Evolutionary conservation across 83 land plant species (phyloP), one percentile per base, ranked within the genome.

Genomic region (Thuja plicata): DNA sequence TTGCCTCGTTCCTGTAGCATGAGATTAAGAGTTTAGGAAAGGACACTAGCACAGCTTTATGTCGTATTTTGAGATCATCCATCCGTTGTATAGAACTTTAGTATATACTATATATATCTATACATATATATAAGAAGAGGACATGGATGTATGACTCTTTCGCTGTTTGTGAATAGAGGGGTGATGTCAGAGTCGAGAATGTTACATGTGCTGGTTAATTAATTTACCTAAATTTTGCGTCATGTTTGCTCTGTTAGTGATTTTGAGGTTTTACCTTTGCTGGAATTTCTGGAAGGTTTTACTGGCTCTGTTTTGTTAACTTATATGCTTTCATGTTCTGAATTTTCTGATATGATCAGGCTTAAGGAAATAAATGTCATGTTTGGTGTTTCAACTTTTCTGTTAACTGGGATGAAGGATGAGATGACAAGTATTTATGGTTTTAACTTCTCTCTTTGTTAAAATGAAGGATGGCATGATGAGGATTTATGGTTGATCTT

Each of bases 1-100:
- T 87, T 95, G 89, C 85, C 94, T 82, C 95, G 94, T 83, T 95
- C 95, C 73, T 91, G 89, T 91, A 93, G 95, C 91, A 89, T 93
- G 96, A 87, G 88, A 81, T 74, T 91, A 27, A 92, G 92, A 92
- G 92, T 89, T 66, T 93, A 77, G 81, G 35, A 52, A 52, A 62
- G 74, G 87, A 38, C 73, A 86, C 24, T 6, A 30, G 16, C 30
- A 62, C 34, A 24, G 71, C 24, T 66, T 41, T 62, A 24, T 66
- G 41, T 86, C 76, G 11, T 84, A 35, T 84, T 11, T 54, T 84
- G 62, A 52, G 37, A 30, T 84, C 86, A 5, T 84, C 86, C 35
- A 50, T 50, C 32, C 37, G 66, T 86, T 86, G 87, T 86, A 86
- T 86, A 86, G 76, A 86, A 66, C 38, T 66, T 86, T 86, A 86